A percentile compares a stretch with the other conserved stretches of the same genome.
Evolutionary conservation across 345 rosid genomes (phyloP).

Genomic region (Acer negundo): DNA sequence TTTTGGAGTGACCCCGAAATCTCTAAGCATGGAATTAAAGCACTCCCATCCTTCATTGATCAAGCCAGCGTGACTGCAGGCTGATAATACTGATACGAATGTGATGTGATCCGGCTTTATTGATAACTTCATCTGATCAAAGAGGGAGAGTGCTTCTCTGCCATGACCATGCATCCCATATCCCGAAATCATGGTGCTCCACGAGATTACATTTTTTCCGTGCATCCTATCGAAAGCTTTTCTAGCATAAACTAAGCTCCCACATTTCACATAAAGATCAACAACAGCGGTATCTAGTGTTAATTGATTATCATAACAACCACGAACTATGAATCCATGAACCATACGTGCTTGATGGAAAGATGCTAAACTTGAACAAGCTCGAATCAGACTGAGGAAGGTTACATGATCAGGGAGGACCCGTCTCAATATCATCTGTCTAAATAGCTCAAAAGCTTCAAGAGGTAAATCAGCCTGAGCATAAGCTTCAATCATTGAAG

Average conservation of each 20-base stretch:
- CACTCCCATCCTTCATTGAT: slow-evolving; percentile 49
- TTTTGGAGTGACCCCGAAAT: slow-evolving; percentile 39
- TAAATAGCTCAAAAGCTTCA: slow-evolving; percentile 30
- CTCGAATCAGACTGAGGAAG: slow-evolving; percentile 32
- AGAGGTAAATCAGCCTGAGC: slow-evolving; percentile 28
- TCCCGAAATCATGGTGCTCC: slow-evolving; percentile 60
- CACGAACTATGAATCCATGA: slow-evolving; percentile 25
- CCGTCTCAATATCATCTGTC: slow-evolving; percentile 16
- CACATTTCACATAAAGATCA: slow-evolving; percentile 51
- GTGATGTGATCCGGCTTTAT: slow-evolving; percentile 48
- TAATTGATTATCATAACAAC: slow-evolving; percentile 15
- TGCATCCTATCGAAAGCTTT: slow-evolving; percentile 43
- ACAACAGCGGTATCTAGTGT: slow-evolving; percentile 32
- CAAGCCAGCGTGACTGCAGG: slow-evolving; percentile 59
- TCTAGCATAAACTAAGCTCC: slow-evolving; percentile 41
- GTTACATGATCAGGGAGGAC: slow-evolving; percentile 33
- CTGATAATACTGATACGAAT: slow-evolving; percentile 46
- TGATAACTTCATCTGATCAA: slow-evolving; percentile 43
- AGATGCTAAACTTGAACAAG: slow-evolving; percentile 33
- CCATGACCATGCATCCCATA: slow-evolving; percentile 54
- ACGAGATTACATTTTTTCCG: slow-evolving; percentile 41
- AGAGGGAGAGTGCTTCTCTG: slow-evolving; percentile 39
- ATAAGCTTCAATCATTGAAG: slow-evolving; percentile 39
- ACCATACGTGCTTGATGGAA: slow-evolving; percentile 21
- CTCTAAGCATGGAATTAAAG: slow-evolving; percentile 47